Evolutionary conservation across 2,329 filamentous ascomycete genomes (phyloP), one percentile per base, ranked within the genome.

Genomic region (Blumeriella jaapii): DNA sequence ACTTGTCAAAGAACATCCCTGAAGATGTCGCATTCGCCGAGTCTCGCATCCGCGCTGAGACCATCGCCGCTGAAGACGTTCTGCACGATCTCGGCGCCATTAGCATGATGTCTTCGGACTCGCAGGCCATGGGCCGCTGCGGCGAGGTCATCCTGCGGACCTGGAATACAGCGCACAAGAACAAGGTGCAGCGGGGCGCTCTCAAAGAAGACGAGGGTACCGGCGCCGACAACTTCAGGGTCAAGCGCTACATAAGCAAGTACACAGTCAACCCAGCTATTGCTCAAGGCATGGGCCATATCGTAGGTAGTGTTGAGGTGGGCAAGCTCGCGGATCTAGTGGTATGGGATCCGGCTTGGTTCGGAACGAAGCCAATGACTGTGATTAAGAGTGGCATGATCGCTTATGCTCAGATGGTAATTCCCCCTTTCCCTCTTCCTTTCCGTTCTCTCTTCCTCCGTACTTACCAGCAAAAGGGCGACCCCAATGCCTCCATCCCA

Each of bases 111-210:
- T 85, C 78, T 41, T 87, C 80, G 1, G 89, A 96, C 61, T 89
- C 82, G 0, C 89, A 96, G 61, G 89, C 89, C 51, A 96, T 96
- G 89, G 89, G 89, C 38, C 81, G 89, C 32, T 93, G 85, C 55
- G 89, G 89, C 45, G 89, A 96, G 63, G 89, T 96, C 35, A 75
- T 96, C 41, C 67, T 93, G 15, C 74, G 89, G 9, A 95, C 89
- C 0, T 96, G 89, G 89, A 87, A 95, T 60, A 96, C 89, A 2
- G 89, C 89, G 0, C 85, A 95, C 62, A 95, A 95, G 71, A 96
- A 96, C 58, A 94, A 93, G 61, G 56, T 78, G 12, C 86, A 95
- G 61, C 72, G 87, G 6, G 89, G 89, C 0, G 54, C 60, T 1
- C 61, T 96, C 17, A 64, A 71, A 5, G 82, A 93, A 62, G 89